A percentile compares a stretch with the other conserved stretches of the same genome.
phyloP scores from a whole-genome alignment of 192 early-diverging fungal species.

The Umbelopsis sp. region DNA sequence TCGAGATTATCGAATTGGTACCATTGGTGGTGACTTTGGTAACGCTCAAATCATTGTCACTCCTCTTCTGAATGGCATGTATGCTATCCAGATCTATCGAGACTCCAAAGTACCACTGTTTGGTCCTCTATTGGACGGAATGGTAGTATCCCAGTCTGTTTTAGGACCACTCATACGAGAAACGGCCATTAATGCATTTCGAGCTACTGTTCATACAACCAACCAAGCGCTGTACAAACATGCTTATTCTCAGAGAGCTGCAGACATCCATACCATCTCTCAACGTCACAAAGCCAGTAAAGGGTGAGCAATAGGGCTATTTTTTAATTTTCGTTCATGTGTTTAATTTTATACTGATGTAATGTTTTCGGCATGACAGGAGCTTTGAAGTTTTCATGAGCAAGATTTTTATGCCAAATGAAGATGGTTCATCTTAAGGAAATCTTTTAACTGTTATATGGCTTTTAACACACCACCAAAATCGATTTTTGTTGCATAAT shows the following conservation, averaged over 20 bases:
- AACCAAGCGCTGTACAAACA: conserved; percentile 48
- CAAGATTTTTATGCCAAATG: conserved; percentile 39
- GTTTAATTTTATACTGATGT: not conserved
- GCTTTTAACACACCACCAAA: not conserved
- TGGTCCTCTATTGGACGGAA: conserved; percentile 83
- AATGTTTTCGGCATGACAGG: conserved; percentile 12
- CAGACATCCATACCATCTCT: conserved; percentile 60
- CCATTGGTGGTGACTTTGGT: conserved; percentile 97
- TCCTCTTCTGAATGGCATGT: conserved; percentile 71
- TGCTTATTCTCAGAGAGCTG: conserved; percentile 58
- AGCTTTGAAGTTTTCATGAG: conserved; percentile 39
- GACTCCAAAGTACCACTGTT: conserved; percentile 71
- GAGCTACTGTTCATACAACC: conserved; percentile 40
- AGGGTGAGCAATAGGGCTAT: conserved; percentile 34
- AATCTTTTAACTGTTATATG: not conserved
- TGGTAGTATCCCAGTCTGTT: conserved; percentile 72
- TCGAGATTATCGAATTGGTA: conserved; percentile 81
- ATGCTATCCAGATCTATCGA: conserved; percentile 54
- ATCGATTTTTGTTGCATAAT: not conserved
- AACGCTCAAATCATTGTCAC: conserved; percentile 93
- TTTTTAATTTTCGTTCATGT: not conserved
- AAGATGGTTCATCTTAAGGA: conserved; percentile 6
- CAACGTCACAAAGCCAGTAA: conserved; percentile 57
- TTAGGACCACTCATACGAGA: conserved; percentile 79
- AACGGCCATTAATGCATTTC: conserved; percentile 79